Evolutionary conservation across 106 monocot genomes (phyloP), one percentile per base, ranked within the genome.

Genomic region (Apostasia shenzhenica): DNA sequence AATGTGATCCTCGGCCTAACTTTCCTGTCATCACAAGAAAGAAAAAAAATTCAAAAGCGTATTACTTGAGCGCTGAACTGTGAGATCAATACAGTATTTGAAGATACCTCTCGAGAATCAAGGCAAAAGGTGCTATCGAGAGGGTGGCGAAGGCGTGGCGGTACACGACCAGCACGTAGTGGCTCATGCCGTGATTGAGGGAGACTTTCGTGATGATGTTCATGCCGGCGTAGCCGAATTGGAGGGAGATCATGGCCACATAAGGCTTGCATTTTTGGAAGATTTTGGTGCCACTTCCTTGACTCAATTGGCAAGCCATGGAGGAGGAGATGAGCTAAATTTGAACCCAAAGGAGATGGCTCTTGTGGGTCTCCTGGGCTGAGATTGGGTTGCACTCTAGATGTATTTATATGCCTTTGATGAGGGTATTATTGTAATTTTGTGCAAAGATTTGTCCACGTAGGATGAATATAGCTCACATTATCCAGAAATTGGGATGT

Each of bases 181-280:
- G 84, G 76, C 88, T 88, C 88, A 88, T 81, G 38, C 88, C 88
- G 6, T 54, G 73, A 67, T 84, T 88, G 54, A 88, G 84, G 3
- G 88, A 84, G 5, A 88, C 72, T 69, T 88, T 88, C 40, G 81
- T 79, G 55, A 88, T 81, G 4, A 88, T 76, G 61, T 81, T 84
- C 88, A 88, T 88, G 44, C 88, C 88, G 2, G 88, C 88, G 48
- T 84, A 88, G 41, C 88, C 88, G 41, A 88, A 88, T 59, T 88
- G 88, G 45, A 88, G 84, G 1, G 75, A 78, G 41, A 79, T 63
- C 88, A 88, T 88, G n/a, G 84, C 84, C 8, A 54, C 51, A 43
- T 76, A 76, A 6, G 76, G 76, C 54, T 76, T 76, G 75, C 75
- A 59, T 14, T 41, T 48, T 6, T 59, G 59, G 6, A 75, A 45